Evolutionary conservation across 495 filamentous ascomycete species (phyloP).

Genomic region (Annulohypoxylon bovei): DNA sequence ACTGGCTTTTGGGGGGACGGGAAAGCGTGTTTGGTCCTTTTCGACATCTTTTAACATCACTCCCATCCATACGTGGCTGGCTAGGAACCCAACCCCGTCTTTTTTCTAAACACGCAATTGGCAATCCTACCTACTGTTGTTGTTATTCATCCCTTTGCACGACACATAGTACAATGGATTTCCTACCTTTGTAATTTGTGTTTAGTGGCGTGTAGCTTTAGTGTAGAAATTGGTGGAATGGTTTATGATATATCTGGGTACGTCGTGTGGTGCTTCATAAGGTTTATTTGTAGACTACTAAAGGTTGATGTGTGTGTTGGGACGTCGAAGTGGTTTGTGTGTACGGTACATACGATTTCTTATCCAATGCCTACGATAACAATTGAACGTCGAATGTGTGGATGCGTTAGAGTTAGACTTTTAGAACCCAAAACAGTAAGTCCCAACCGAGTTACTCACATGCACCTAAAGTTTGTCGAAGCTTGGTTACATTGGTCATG

Average conservation of each 20-base stretch:
- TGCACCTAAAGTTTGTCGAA: not conserved
- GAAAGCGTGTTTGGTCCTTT: conserved; percentile 12
- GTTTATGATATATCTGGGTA: not conserved
- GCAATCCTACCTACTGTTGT: conserved; percentile 12
- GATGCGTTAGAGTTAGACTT: not conserved
- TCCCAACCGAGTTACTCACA: not conserved
- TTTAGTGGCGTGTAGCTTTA: not conserved
- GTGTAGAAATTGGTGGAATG: too few species aligned
- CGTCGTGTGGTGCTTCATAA: not conserved
- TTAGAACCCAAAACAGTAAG: not conserved
- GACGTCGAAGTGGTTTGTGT: too few species aligned
- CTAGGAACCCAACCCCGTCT: not conserved
- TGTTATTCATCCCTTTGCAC: not conserved
- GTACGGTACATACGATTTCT: not conserved
- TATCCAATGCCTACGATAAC: not conserved
- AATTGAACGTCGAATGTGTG: not conserved
- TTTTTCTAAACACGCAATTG: conserved; percentile 11
- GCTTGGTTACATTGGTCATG: conserved; percentile 8
- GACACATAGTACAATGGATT: not conserved
- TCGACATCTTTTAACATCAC: conserved; percentile 4
- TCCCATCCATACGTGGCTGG: not conserved
- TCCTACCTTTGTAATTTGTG: not conserved
- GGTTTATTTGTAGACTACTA: not conserved
- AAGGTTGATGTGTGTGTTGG: too few species aligned
- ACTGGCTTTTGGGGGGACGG: not conserved